A percentile compares a stretch with the other conserved stretches of the same genome.
phyloP scores from a whole-genome alignment of 2,329 filamentous ascomycete species.

The Diaporthe capsici region DNA sequence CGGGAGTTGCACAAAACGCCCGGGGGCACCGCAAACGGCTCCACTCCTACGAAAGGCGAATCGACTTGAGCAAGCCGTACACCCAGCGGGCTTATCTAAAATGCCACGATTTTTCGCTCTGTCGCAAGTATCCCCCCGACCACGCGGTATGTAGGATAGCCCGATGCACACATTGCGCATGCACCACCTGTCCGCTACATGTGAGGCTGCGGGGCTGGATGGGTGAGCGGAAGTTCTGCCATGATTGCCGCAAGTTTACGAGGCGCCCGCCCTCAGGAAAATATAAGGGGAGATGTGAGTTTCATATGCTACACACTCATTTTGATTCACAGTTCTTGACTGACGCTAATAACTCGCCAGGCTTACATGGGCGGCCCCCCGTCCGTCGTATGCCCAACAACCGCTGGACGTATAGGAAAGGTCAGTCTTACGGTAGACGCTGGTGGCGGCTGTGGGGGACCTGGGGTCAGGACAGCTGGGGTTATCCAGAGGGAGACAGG shows the following conservation, averaged over 20 bases:
- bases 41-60: neutral
- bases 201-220: neutral
- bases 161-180: neutral
- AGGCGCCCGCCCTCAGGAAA: neutral
- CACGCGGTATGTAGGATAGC: neutral
- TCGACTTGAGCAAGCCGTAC: neutral
- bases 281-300: constrained; percentile 4
- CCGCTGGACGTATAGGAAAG: neutral
- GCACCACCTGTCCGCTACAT: neutral
- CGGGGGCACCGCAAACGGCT: neutral
- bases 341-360: neutral
- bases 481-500: neutral
- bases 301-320: rapidly evolving
- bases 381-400: neutral
- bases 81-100: too few species aligned
- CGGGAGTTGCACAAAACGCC: neutral
- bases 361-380: neutral
- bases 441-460: neutral
- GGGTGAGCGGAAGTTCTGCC: neutral
- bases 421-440: neutral
- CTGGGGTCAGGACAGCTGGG: neutral
- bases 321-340: too few species aligned
- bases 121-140: neutral
- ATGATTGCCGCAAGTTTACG: neutral
- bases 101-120: neutral